Evolutionary conservation across 2,329 filamentous ascomycete species (phyloP), one percentile per base, ranked within the genome.

Genomic region (Epichloe coenophiala): DNA sequence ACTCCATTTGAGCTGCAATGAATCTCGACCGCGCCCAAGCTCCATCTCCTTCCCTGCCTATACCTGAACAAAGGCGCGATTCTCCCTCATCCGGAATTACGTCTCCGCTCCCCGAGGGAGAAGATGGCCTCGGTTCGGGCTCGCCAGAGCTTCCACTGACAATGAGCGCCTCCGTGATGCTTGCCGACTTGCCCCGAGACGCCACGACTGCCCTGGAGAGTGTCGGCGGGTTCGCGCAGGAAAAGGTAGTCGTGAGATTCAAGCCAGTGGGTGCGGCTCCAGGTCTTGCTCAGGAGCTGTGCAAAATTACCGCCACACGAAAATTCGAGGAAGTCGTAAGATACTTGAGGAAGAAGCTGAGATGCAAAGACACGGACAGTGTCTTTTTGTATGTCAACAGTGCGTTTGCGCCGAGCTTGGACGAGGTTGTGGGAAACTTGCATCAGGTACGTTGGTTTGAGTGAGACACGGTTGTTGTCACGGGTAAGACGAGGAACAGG

Each of bases 311-410:
- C 54, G 80, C 85, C 17, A 78, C 78, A 27, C 84, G 94, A 63
- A 82, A 83, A 54, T 98, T 98, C 62, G 90, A 94, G 62, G 82
- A 83, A 4, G 87, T 98, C 12, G 88, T 97, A 54, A 76, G 81
- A 46, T 94, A 91, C 62, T 67, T 98, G 57, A 74, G 81, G 57
- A 71, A 72, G 56, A 71, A 73, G 53, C 63, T 84, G 54, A 72
- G 70, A 43, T 69, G 67, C 15, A 67, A 69, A 49, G 74, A 80
- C 45, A 72, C 75, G 41, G 84, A 90, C 56, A 84, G 83, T 58
- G 76, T 98, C 37, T 96, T 96, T 64, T 81, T 94, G 60, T 98
- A 98, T 67, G 81, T 98, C 35, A 96, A 96, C 60, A 88, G 80
- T 60, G 86, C 90, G 5, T 98, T 98, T 75, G 88, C 90, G 51